phyloP scores from a whole-genome alignment of 352 stramenopile species.

The Phytophthora sp. region DNA sequence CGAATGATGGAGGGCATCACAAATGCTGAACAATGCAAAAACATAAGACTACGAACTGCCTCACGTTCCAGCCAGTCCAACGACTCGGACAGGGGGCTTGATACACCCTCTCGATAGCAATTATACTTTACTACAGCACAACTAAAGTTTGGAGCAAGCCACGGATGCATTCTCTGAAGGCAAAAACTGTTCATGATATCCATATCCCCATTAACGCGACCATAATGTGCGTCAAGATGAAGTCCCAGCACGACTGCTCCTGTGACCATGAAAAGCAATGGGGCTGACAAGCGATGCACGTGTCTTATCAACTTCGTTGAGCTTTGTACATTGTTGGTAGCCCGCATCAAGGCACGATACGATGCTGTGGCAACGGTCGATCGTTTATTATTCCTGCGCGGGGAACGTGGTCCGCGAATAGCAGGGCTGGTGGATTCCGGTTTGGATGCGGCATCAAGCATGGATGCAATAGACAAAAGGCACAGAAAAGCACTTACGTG shows the following conservation, averaged over 20 bases:
- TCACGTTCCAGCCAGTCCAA: constrained; percentile 28
- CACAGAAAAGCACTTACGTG: constrained; percentile 45
- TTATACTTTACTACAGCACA: constrained; percentile 48
- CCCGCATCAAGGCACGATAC: constrained; percentile 1
- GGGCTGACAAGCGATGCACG: constrained; percentile 20
- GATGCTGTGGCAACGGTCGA: background rate
- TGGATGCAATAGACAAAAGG: constrained; percentile 25
- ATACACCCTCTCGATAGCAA: constrained; percentile 32
- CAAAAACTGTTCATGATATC: constrained; percentile 17
- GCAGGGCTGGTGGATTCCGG: too few species aligned
- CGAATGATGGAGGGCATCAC: constrained; percentile 37
- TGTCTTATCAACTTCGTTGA: background rate
- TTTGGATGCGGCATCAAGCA: constrained; percentile 17
- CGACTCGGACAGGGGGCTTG: background rate
- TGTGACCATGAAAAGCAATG: constrained; percentile 15
- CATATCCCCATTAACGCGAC: background rate
- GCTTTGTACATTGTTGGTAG: background rate
- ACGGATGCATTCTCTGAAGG: constrained; percentile 35
- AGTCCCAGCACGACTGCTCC: background rate
- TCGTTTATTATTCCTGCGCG: background rate
- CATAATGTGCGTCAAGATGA: constrained; percentile 1
- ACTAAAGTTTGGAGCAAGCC: constrained; percentile 43
- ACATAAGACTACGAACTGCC: constrained; percentile 33
- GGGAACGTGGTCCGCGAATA: background rate
- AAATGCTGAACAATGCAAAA: constrained; percentile 50